A percentile compares a stretch with the other conserved stretches of the same genome.
Conservation (phyloP, 2,329 filamentous ascomycete genomes). For the Trichoderma sp. region DNA sequence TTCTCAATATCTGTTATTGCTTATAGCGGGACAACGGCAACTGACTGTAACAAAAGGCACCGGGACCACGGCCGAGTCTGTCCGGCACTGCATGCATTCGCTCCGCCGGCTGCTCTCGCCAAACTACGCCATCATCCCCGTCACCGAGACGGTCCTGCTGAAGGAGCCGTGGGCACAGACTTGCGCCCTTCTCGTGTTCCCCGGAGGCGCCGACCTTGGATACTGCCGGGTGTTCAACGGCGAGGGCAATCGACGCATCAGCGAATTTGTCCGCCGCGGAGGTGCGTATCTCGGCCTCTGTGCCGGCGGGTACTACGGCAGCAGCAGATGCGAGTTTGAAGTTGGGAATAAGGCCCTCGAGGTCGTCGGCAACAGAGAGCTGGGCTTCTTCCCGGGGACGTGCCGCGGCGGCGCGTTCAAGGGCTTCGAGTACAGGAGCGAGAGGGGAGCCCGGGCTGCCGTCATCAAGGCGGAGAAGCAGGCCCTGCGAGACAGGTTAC, state of each 20-base stretch:
- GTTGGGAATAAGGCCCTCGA: constrained; percentile 76
- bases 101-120: constrained; percentile 83
- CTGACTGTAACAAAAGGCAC: constrained; percentile 57
- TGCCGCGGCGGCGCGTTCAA: constrained; percentile 85
- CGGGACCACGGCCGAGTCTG: constrained; percentile 84
- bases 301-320: constrained; percentile 91
- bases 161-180: constrained; percentile 89
- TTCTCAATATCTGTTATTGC: constrained; percentile 2
- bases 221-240: constrained; percentile 90
- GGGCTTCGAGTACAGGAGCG: constrained; percentile 89
- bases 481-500: constrained; percentile 58
- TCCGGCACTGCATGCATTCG: constrained; percentile 85
- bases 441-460: constrained; percentile 76
- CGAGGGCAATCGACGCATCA: constrained; percentile 79
- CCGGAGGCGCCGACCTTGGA: constrained; percentile 89
- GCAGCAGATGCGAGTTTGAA: constrained; percentile 83
- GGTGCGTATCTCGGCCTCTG: constrained; percentile 90
- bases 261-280: constrained; percentile 81
- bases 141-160: constrained; percentile 75
- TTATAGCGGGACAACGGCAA: neutral
- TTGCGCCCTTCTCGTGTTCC: constrained; percentile 87
- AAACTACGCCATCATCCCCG: constrained; percentile 88
- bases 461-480: constrained; percentile 65
- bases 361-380: constrained; percentile 80
- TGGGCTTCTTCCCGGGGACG: constrained; percentile 83